These are phyloP conservation scores for Ogataea nonfermentans DNA, from an alignment of 805 yeast genomes.

Conservation along the genomic window DNA sequence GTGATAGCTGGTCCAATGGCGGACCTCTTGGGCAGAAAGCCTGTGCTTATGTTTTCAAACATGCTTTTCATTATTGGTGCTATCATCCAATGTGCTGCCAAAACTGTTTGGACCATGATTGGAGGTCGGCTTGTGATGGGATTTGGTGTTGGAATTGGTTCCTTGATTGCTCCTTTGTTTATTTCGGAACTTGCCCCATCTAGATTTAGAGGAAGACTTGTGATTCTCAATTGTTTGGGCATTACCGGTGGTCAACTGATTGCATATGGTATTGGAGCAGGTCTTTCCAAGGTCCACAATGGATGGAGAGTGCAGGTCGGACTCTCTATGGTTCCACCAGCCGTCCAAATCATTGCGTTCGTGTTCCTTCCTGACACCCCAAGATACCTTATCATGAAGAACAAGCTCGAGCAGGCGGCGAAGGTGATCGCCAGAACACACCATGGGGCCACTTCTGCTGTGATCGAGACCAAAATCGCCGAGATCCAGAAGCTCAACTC, in stretches of 20 bases:
- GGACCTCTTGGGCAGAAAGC: slow-evolving; percentile 81
- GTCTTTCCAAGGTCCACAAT: slow-evolving; percentile 63
- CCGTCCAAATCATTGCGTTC: slow-evolving; percentile 70
- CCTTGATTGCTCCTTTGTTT: slow-evolving; percentile 90
- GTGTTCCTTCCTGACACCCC: slow-evolving; percentile 95
- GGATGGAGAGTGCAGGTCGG: slow-evolving; percentile 97
- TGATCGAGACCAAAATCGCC: slow-evolving; percentile 63
- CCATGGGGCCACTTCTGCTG: slow-evolving; percentile 56
- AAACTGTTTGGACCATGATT: slow-evolving; percentile 86
- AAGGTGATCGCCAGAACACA: slow-evolving; percentile 64
- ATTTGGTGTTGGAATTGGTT: slow-evolving; percentile 94
- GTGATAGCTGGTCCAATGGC: slow-evolving; percentile 78
- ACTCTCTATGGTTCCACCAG: slow-evolving; percentile 83
- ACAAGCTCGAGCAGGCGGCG: slow-evolving; percentile 62
- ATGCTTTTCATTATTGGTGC: slow-evolving; percentile 83
- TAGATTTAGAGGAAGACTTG: slow-evolving; percentile 85
- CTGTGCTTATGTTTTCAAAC: slow-evolving; percentile 80
- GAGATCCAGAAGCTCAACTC: slow-evolving; percentile 56
- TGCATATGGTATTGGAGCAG: slow-evolving; percentile 94
- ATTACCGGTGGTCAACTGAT: slow-evolving; percentile 94
- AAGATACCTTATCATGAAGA: slow-evolving; percentile 76
- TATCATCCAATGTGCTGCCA: slow-evolving; percentile 76
- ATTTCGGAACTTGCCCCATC: slow-evolving; percentile 92
- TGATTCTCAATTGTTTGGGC: slow-evolving; percentile 82
- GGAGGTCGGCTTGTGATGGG: slow-evolving; percentile 92